Base-by-base conservation (phyloP, 305 asterid species). In the Petunia hybrid region DNA sequence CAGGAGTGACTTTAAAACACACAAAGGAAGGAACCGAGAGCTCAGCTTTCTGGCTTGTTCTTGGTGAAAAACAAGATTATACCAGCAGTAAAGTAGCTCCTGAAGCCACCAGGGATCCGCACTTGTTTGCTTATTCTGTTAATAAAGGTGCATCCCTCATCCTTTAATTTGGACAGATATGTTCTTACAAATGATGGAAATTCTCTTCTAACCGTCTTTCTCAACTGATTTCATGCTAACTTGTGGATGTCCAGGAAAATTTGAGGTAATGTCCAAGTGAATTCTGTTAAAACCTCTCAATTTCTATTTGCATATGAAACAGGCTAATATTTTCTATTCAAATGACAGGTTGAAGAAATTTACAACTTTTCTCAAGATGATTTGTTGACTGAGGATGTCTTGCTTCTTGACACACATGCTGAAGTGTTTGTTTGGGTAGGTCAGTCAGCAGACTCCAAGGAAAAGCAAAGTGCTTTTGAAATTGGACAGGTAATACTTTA, bases 21-120 rank as follows among this genome's bases (percentile, higher is more conserved):
- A 84, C 91, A 62, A 91, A 91, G 86, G 95, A 91, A 85, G 95
- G 95, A 83, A 90, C 92, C 4, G 95, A 91, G 85, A 91, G 84
- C 87, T 87, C 94, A 39, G 56, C 91, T 73, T 91, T 91, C 80
- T 92, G 97, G 97, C 75, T 80, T 87, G 91, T 90, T 79, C 81
- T 92, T 40, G 94, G 95, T 76, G 97, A 90, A 71, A 92, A 92
- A 83, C 91, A 87, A 84, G 87, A 80, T 70, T 89, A 83, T 85
- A 84, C 90, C 85, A 89, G 91, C 86, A 91, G 85, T 77, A 91
- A 88, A 82, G 69, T 83, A 46, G 10, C 87, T 31, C 87, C 80
- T 4, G 95, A 89, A 78, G 63, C 57, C 65, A 64, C 82, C 81
- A 88, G 92, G 83, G 97, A 91, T 82, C 92, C 95, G 38, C 97